These are phyloP conservation scores for Hordeum marinum DNA, from an alignment of 176 grass and related monocot species.

Conservation along the genomic window DNA sequence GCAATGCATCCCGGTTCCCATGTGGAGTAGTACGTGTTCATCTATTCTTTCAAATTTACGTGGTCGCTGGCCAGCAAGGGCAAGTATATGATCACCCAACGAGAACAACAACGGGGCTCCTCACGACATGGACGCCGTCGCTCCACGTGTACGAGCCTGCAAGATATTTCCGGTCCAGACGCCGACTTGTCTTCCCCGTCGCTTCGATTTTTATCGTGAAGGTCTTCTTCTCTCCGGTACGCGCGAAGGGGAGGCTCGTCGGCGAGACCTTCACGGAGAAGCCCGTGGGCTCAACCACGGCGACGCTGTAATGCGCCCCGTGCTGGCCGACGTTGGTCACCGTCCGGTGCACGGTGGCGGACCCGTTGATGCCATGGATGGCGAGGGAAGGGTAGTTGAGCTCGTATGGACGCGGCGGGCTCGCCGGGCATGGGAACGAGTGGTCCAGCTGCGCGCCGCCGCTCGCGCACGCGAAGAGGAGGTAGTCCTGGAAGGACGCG, in stretches of 20 bases:
- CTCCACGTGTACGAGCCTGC: slow-evolving; percentile 74
- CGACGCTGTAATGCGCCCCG: slow-evolving; percentile 38
- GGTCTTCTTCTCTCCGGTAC: slow-evolving; percentile 42
- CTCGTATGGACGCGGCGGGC: slow-evolving; percentile 31
- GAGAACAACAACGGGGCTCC: slow-evolving; percentile 70
- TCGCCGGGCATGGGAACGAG: slow-evolving; percentile 52
- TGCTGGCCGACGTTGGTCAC: slow-evolving; percentile 73
- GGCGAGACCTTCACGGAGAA: slow-evolving; percentile 58
- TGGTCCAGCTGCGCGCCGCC: slow-evolving; percentile 53
- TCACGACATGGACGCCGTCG: slow-evolving; percentile 57
- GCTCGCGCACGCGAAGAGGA: slow-evolving; percentile 68
- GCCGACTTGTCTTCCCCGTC: background rate
- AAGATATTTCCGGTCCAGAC: background rate
- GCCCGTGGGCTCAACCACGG: slow-evolving; percentile 37
- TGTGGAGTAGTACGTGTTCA: background rate
- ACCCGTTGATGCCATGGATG: slow-evolving; percentile 41
- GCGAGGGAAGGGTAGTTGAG: slow-evolving; percentile 88
- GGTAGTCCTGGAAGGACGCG: slow-evolving; percentile 77
- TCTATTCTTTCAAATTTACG: background rate
- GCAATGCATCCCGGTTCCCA: background rate
- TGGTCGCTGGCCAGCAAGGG: background rate
- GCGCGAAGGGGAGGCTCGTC: slow-evolving; percentile 38
- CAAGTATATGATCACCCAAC: slow-evolving; percentile 19
- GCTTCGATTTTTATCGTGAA: slow-evolving; percentile 37
- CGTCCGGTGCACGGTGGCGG: slow-evolving; percentile 48